Evolutionary conservation across 805 yeast species (phyloP).

Genomic region (Pichia nakasei): DNA sequence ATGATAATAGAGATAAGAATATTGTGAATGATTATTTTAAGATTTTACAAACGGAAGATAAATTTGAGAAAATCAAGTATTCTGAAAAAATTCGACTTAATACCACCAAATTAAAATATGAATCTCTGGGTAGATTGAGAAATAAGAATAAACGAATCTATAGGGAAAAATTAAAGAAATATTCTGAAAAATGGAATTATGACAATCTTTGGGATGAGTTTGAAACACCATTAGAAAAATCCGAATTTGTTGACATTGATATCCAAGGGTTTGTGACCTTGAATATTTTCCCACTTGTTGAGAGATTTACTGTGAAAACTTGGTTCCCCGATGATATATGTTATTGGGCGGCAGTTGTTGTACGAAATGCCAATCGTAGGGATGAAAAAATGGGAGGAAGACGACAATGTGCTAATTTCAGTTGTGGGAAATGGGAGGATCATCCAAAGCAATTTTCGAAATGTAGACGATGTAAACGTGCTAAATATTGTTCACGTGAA

Average conservation of each 20-base stretch:
- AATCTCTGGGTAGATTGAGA: constrained; percentile 21
- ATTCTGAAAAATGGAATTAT: constrained; percentile 37
- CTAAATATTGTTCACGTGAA: constrained; percentile 88
- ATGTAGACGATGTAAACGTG: constrained; percentile 87
- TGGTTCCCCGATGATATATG: constrained; percentile 69
- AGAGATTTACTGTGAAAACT: constrained; percentile 67
- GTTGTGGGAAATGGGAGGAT: constrained; percentile 91
- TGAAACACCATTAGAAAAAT: constrained; percentile 20
- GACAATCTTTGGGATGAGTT: constrained; percentile 28
- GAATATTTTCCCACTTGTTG: constrained; percentile 86
- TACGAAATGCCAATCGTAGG: constrained; percentile 90
- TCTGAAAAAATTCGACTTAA: constrained; percentile 23
- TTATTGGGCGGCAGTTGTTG: constrained; percentile 97
- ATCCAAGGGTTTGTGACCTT: constrained; percentile 38
- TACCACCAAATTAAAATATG: constrained; percentile 21
- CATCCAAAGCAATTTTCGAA: constrained; percentile 89
- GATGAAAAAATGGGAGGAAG: constrained; percentile 84
- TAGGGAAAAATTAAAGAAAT: constrained; percentile 15
- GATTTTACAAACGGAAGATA: constrained; percentile 16
- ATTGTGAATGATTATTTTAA: constrained; percentile 16
- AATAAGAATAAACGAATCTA: constrained; percentile 21
- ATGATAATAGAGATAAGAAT: constrained; percentile 5
- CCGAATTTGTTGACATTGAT: constrained; percentile 19
- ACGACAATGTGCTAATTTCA: constrained; percentile 88
- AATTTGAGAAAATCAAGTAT: constrained; percentile 20